phyloP scores from a whole-genome alignment of 306 rosid species.

The Styphnolobium japonicum region DNA sequence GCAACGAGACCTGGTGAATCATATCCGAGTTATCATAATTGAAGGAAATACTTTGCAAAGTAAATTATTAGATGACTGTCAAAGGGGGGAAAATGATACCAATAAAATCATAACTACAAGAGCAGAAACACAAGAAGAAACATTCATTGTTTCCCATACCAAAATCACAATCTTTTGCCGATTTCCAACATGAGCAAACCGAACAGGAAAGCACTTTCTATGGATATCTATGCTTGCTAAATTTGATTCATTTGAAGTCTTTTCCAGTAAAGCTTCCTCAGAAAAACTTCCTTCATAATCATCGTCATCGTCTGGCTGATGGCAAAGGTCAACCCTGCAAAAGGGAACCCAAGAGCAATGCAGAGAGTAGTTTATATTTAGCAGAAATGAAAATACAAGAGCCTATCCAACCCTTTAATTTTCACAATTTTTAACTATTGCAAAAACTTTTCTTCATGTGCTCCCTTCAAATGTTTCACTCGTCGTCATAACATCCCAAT shows the following conservation, averaged over 20 bases:
- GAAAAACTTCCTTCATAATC: slow-evolving; percentile 72
- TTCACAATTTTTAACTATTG: background rate
- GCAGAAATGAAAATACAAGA: slow-evolving; percentile 10
- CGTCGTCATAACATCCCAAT: background rate
- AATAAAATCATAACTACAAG: slow-evolving; percentile 10
- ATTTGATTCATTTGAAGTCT: slow-evolving; percentile 45
- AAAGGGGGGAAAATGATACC: background rate
- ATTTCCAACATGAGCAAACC: slow-evolving; percentile 63
- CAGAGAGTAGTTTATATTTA: slow-evolving; percentile 28
- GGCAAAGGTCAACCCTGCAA: slow-evolving; percentile 97
- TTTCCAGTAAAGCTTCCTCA: slow-evolving; percentile 66
- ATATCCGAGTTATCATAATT: slow-evolving; percentile 17
- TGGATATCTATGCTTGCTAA: slow-evolving; percentile 44
- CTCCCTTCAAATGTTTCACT: background rate
- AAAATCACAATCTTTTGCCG: slow-evolving; percentile 78
- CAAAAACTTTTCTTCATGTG: background rate
- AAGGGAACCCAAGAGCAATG: slow-evolving; percentile 16
- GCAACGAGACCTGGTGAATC: slow-evolving; percentile 62
- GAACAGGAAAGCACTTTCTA: slow-evolving; percentile 72
- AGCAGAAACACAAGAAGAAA: slow-evolving; percentile 13
- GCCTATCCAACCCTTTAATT: slow-evolving; percentile 3
- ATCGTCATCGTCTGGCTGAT: slow-evolving; percentile 86
- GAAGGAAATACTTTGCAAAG: slow-evolving; percentile 7
- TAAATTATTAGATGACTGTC: slow-evolving; percentile 2
- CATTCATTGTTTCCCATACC: slow-evolving; percentile 47